Base-by-base conservation (phyloP, 257 asterid genomes). In the Knoxia roxburghii region DNA sequence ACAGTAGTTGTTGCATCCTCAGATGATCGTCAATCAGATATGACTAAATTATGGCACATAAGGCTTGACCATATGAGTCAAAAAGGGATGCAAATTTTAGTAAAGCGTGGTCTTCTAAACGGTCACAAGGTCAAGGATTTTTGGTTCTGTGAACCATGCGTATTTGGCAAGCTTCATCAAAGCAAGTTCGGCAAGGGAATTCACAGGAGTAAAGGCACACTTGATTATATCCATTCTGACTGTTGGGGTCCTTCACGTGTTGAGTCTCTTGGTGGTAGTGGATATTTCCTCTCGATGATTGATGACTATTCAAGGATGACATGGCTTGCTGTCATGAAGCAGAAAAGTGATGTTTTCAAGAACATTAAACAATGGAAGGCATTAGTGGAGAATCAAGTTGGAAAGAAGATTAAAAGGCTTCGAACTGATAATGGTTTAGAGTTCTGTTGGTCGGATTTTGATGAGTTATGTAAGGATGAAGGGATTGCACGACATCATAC, bases 241-340 rank as follows among this genome's bases (percentile, higher is more conserved):
- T 52, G n/a, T 17, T 52, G 27, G 58, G 58, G 58, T 18, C 58
- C 58, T 52, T 52, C 24, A 5, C n/a, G 9, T 5, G 58, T 52
- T 18, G 58, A 52, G 15, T 52, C 7, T 17, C 6, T 52, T 17
- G 15, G 58, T 9, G 58, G 58, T 23, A 7, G 7, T 20, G 15
- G n/a, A 17, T 52, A 52, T 23, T 52, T 52, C 15, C 7, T 41
- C 13, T 52, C 58, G 27, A 52, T 52, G 58, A 52, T 52, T 52
- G 58, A 52, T 52, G 58, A 52, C 21, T 9, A 52, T 52, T 52
- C 58, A 52, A 41, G 46, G 58, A 52, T 52, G 21, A 52, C 27
- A 5, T 52, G 21, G 24, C 7, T 52, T 5, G 15, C 9, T 5
- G 21, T 52, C 13, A 52, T 52, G n/a, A 52, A 52, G 15, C n/a